Percentiles rank a stretch among this genome's conserved stretches.
Conservation (phyloP, 192 early-diverging fungal genomes). For the Backusella macrospora region DNA sequence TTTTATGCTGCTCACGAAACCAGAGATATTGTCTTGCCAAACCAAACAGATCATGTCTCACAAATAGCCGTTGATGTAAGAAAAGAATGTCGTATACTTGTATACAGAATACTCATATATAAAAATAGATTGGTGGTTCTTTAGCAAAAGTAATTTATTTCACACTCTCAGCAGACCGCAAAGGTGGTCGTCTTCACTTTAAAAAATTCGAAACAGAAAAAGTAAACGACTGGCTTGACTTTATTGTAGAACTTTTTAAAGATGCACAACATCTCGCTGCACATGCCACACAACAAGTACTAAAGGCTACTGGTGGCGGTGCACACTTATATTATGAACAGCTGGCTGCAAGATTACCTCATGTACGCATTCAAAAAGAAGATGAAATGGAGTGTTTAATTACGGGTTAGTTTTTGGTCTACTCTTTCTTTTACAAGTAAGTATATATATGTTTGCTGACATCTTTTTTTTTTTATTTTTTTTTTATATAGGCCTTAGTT, state of each 20-base stretch:
- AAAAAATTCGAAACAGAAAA: slow-evolving; percentile 94
- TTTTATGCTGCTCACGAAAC: slow-evolving; percentile 48
- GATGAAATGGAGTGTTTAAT: slow-evolving; percentile 94
- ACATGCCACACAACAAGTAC: slow-evolving; percentile 51
- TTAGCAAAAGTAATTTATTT: slow-evolving; percentile 77
- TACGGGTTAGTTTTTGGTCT: slow-evolving; percentile 52
- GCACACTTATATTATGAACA: slow-evolving; percentile 75
- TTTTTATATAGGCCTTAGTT: slow-evolving; percentile 78
- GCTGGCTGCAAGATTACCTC: slow-evolving; percentile 45
- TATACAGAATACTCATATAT: background rate
- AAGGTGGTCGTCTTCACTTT: slow-evolving; percentile 91
- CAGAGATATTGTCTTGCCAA: slow-evolving; percentile 87
- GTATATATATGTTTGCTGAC: too few relatives aligned
- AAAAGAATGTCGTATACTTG: background rate
- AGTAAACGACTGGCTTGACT: slow-evolving; percentile 87
- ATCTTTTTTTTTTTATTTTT: background rate
- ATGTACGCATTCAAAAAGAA: slow-evolving; percentile 78
- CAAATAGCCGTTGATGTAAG: slow-evolving; percentile 93
- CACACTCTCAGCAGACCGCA: slow-evolving; percentile 47
- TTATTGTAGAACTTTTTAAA: slow-evolving; percentile 69
- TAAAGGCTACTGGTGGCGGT: slow-evolving; percentile 90
- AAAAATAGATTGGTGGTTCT: slow-evolving; percentile 67
- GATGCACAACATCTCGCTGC: slow-evolving; percentile 36
- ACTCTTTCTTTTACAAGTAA: too few relatives aligned
- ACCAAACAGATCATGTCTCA: slow-evolving; percentile 79